Conservation (phyloP, 148 eudicot genomes). For the Rhododendron ovatum region DNA sequence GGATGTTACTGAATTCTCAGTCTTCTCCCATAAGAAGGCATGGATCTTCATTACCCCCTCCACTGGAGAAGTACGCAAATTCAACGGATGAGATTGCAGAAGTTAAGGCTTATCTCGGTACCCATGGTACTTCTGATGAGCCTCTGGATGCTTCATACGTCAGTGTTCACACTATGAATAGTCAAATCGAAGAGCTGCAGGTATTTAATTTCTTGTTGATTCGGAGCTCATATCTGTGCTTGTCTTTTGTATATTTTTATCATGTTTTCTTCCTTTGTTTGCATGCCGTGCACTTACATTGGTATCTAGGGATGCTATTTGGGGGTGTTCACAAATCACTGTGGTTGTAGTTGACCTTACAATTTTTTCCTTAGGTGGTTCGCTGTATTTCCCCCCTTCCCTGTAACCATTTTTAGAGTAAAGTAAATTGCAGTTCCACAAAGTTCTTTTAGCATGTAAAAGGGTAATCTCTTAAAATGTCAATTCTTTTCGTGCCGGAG, state of each 20-base stretch:
- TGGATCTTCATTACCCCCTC: slow-evolving; percentile 44
- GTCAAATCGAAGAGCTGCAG: slow-evolving; percentile 80
- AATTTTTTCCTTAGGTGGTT: not conserved
- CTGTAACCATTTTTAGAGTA: not conserved
- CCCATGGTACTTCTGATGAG: slow-evolving; percentile 23
- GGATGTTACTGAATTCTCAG: slow-evolving; percentile 35
- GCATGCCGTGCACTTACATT: not conserved
- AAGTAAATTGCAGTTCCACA: not conserved
- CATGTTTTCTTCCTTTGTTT: not conserved
- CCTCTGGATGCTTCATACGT: slow-evolving; percentile 35
- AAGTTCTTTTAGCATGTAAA: not conserved
- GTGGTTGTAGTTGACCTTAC: not conserved
- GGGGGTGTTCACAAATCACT: not conserved
- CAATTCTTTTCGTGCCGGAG: not conserved
- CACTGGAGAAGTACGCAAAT: slow-evolving; percentile 64
- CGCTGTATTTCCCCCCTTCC: not conserved
- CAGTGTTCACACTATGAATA: slow-evolving; percentile 51
- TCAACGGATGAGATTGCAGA: slow-evolving; percentile 49
- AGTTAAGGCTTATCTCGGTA: slow-evolving; percentile 41
- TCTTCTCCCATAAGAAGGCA: slow-evolving; percentile 39
- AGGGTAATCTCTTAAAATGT: not conserved
- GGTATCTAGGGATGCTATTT: not conserved
- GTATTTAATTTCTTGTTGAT: slow-evolving; percentile 26
- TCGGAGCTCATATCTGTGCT: not conserved
- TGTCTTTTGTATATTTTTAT: not conserved